These are phyloP conservation scores for Candida sp. DNA, from an alignment of 1,139 yeast species.

Conservation along the genomic window DNA sequence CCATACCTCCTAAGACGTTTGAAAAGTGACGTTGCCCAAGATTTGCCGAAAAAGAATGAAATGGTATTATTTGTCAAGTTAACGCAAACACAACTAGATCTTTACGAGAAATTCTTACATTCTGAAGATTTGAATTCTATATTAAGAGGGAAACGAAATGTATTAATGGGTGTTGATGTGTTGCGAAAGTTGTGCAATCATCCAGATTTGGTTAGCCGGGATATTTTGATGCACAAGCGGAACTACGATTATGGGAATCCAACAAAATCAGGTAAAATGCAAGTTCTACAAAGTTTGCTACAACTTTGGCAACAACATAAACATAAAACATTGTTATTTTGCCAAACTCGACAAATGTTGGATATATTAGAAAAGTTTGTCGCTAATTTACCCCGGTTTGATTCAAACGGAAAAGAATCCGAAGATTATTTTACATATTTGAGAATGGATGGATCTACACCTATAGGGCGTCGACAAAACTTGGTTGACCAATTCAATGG, in stretches of 20 bases:
- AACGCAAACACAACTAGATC: conserved; percentile 69
- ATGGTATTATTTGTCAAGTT: conserved; percentile 90
- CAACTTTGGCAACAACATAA: conserved; percentile 75
- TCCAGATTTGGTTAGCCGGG: conserved; percentile 78
- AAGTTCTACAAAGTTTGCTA: conserved; percentile 74
- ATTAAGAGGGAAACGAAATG: conserved; percentile 73
- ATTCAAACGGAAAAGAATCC: conserved; percentile 11
- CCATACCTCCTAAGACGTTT: conserved; percentile 86
- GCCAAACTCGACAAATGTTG: conserved; percentile 94
- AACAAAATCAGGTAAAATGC: conserved; percentile 82
- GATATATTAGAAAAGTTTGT: conserved; percentile 73
- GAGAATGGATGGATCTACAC: conserved; percentile 95
- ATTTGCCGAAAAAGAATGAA: conserved; percentile 88
- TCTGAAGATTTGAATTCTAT: conserved; percentile 78
- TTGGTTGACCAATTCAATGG: conserved; percentile 80
- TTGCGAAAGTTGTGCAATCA: conserved; percentile 92
- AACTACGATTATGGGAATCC: conserved; percentile 63
- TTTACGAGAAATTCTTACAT: conserved; percentile 69
- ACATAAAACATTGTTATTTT: conserved; percentile 77
- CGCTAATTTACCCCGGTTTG: conserved; percentile 31
- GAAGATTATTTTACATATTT: conserved; percentile 43
- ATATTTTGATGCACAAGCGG: conserved; percentile 35
- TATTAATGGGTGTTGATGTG: conserved; percentile 86
- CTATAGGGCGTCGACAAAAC: conserved; percentile 69
- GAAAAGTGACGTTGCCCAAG: conserved; percentile 96